Percentiles rank a stretch among this genome's conserved stretches.
Conservation (phyloP, 2,329 filamentous ascomycete genomes). For the Chaetomium strumarium region DNA sequence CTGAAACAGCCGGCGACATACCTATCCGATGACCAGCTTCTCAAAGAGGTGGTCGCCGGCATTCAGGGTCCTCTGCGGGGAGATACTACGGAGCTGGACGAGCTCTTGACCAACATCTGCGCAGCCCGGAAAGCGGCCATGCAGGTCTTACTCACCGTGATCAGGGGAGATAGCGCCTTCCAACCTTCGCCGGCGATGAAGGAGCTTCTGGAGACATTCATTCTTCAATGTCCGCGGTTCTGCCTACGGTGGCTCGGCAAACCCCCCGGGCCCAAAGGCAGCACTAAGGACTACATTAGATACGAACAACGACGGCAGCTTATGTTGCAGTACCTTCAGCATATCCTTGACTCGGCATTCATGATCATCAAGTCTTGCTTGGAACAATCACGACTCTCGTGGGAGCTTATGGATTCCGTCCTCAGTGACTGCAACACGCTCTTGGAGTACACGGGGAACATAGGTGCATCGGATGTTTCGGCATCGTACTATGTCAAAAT, state of each 20-base stretch:
- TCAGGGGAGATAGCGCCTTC: conserved; percentile 12
- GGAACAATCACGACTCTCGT: conserved; percentile 41
- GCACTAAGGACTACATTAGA: conserved; percentile 52
- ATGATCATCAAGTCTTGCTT: conserved; percentile 50
- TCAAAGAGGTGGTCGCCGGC: conserved; percentile 45
- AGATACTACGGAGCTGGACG: conserved; percentile 53
- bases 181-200: conserved; percentile 21
- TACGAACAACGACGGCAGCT: conserved; percentile 55
- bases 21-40: conserved; percentile 35
- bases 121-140: conserved; percentile 50
- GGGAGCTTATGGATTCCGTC: conserved; percentile 51
- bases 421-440: conserved; percentile 52
- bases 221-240: conserved; percentile 55
- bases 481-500: conserved; percentile 57
- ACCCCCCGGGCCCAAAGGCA: conserved; percentile 43
- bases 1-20: conserved; percentile 41
- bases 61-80: conserved; percentile 57
- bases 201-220: conserved; percentile 47
- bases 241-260: conserved; percentile 57
- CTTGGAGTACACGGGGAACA: conserved; percentile 46
- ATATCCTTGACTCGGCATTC: conserved; percentile 55
- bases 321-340: conserved; percentile 46
- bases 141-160: conserved; percentile 35
- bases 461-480: conserved; percentile 28
- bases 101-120: conserved; percentile 53